Percentiles rank a stretch among this genome's conserved stretches.
Evolutionary conservation across 176 grass and related monocot species (phyloP).

Genomic region (Zoysia pacifica): DNA sequence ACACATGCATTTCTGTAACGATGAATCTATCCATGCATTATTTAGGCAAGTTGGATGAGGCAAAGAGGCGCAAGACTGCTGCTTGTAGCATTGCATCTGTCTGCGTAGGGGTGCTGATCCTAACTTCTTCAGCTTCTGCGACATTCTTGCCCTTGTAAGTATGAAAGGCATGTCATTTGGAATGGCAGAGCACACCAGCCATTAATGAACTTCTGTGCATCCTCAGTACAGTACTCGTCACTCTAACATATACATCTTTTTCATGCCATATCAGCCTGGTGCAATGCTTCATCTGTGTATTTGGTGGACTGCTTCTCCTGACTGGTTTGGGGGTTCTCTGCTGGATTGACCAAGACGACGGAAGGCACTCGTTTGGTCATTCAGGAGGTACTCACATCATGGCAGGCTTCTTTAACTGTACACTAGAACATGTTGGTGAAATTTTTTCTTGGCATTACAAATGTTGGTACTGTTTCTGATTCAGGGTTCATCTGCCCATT

Average conservation of each 20-base stretch:
- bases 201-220: neutral
- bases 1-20: neutral
- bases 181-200: neutral
- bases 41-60: slow-evolving; percentile 57
- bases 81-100: slow-evolving; percentile 14
- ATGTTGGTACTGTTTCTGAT: neutral
- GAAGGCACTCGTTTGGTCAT: slow-evolving; percentile 69
- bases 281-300: too few species aligned
- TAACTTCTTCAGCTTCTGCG: slow-evolving; percentile 66
- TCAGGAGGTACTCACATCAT: slow-evolving; percentile 57
- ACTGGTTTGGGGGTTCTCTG: too few species aligned
- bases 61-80: slow-evolving; percentile 56
- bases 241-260: slow-evolving; percentile 1
- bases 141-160: slow-evolving; percentile 42
- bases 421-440: neutral
- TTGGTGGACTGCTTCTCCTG: too few species aligned
- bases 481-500: neutral
- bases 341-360: slow-evolving; percentile 64
- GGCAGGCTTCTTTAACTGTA: neutral
- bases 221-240: neutral
- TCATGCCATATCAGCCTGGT: slow-evolving; percentile 23
- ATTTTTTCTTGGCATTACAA: neutral
- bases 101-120: slow-evolving; percentile 59
- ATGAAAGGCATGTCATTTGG: neutral
- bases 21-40: neutral